Conservation (phyloP, 371 early-diverging fungal species). For the Actinomucor elegans region DNA sequence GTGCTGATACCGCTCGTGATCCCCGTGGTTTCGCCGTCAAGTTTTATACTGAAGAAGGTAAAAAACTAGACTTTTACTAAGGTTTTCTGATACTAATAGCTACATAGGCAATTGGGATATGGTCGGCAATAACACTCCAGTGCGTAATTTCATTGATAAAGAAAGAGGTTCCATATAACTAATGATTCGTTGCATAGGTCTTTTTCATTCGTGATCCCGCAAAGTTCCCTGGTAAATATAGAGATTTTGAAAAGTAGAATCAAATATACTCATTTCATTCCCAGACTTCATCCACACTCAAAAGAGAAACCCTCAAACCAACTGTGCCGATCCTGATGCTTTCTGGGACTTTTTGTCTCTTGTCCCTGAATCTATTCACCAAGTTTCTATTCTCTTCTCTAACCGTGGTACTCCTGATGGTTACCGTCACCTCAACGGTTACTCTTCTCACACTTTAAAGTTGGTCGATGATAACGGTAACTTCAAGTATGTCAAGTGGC, state of each 20-base stretch:
- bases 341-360: slow-evolving; percentile 73
- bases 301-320: slow-evolving; percentile 77
- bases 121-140: slow-evolving; percentile 74
- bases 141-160: too few relatives aligned
- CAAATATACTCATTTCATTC: slow-evolving; percentile 1
- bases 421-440: slow-evolving; percentile 80
- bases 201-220: slow-evolving; percentile 75
- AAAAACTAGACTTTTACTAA: not conserved
- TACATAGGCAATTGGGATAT: slow-evolving; percentile 61
- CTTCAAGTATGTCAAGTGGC: slow-evolving; percentile 81
- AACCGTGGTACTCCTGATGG: slow-evolving; percentile 84
- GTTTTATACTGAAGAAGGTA: slow-evolving; percentile 77
- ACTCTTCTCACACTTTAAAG: slow-evolving; percentile 76
- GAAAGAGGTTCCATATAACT: too few relatives aligned
- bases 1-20: slow-evolving; percentile 76
- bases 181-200: too few relatives aligned
- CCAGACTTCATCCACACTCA: slow-evolving; percentile 80
- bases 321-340: slow-evolving; percentile 55
- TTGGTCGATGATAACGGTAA: slow-evolving; percentile 72
- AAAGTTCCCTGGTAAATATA: slow-evolving; percentile 63
- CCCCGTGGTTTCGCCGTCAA: slow-evolving; percentile 80
- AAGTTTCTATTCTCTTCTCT: slow-evolving; percentile 77
- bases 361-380: slow-evolving; percentile 79
- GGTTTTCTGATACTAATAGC: not conserved
- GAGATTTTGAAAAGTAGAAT: not conserved